Base-by-base conservation (phyloP, 73 alveolate genomes). In the Paramecium sonneborni region DNA sequence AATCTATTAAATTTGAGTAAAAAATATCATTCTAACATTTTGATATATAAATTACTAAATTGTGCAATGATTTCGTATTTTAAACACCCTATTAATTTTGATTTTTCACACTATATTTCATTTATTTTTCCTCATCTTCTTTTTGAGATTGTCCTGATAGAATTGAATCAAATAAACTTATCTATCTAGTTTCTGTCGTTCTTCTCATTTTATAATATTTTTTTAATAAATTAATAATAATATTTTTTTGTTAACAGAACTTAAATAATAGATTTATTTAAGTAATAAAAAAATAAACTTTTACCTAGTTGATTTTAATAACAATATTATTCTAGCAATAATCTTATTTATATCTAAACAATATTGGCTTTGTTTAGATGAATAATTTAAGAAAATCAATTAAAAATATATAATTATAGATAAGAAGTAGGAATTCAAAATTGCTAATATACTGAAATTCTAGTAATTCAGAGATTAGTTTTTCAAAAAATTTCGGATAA, bases 11-110 rank as follows among this genome's bases (percentile, higher is more conserved):
- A 14, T 79, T 79, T 23, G 90, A 79, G 21, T 43, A 79, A 44
- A 79, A 79, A 9, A 79, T 79, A 44, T 79, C 90, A 79, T 79
- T 79, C 90, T 79, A 43, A 41, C 18, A 32, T 3, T 14, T 43
- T 79, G 14, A 43, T 79, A 23, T 20, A 43, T 79, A 46, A 44
- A 34, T 34, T 79, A 79, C 90, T 24, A 79, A 44, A 79, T 79
- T 28, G 14, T 46, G 69, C 20, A 79, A 62, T 37, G 90, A 79
- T 43, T 79, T 79, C 0, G 90, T 79, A 12, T 79, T 79, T 72
- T 62, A 14, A 5, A 62, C 24, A 30, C 84, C 48, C 24, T 62
- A 62, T 26, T 62, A 24, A 62, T 62, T 62, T 62, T 62, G 84
- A 62, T 62, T 62, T 21, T 62, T 62, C 4, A n/a, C 24, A 26